A percentile compares a stretch with the other conserved stretches of the same genome.
Conservation (phyloP, 495 filamentous ascomycete species). For the Margaritispora aquatica region DNA sequence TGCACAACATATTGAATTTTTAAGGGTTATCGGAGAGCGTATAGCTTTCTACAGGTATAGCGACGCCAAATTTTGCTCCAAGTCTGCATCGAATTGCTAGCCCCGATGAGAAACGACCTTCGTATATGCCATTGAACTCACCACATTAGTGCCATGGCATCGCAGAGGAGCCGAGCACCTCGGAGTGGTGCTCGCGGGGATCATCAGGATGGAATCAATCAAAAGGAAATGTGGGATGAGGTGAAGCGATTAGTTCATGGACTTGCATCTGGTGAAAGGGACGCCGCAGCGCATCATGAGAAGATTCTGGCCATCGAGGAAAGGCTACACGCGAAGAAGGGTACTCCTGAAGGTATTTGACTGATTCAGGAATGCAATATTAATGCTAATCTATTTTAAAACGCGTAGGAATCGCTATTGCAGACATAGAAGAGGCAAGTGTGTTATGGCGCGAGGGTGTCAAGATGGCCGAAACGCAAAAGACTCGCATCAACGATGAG, state of each 20-base stretch:
- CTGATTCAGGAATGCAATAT: background rate
- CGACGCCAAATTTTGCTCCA: too few relatives aligned
- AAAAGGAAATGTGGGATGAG: conserved; percentile 2
- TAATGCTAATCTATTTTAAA: background rate
- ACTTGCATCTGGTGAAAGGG: background rate
- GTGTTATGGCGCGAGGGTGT: conserved; percentile 52
- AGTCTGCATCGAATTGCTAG: background rate
- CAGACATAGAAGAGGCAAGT: background rate
- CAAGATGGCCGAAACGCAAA: conserved; percentile 56
- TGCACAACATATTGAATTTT: too few relatives aligned
- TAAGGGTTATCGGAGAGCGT: too few relatives aligned
- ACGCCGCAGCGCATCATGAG: background rate
- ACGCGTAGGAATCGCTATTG: background rate
- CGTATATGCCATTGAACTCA: too few relatives aligned
- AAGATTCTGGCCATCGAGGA: background rate
- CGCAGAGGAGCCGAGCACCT: background rate
- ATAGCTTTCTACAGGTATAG: too few relatives aligned
- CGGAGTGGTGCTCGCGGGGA: background rate
- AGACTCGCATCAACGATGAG: conserved; percentile 50
- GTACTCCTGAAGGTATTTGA: background rate
- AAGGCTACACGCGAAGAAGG: background rate
- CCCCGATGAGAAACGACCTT: too few relatives aligned
- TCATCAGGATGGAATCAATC: background rate
- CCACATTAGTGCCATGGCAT: background rate
- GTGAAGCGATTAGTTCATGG: background rate